Evolutionary conservation across 257 asterid genomes (phyloP), one percentile per base, ranked within the genome.

Genomic region (Leonotis leonurus): DNA sequence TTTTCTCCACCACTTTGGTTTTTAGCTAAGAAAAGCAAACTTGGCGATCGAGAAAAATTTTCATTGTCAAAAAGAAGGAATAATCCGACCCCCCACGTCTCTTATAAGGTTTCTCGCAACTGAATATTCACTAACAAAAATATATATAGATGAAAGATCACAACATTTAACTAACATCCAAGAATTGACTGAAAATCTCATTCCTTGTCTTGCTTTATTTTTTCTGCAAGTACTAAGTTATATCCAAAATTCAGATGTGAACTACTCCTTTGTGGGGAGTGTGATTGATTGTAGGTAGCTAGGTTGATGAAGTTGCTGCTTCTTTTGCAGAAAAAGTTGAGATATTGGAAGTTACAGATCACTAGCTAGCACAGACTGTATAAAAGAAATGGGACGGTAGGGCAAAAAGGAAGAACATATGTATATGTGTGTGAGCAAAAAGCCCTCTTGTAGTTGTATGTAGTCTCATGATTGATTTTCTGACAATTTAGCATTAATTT

Each of bases 381-480:
- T 5, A 17, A 51, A 2, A 18, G 17, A 40, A 54, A 55, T 65
- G 49, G 48, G 62, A 41, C 27, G 65, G 76, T 56, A 56, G 71
- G 71, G 67, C 67, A 57, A 48, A 37, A 39, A 39, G 56, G 54
- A 55, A 30, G 56, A 60, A 35, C 20, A 36, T 20, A 20, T 56
- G 24, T 56, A n/a, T n/a, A n/a, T n/a, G n/a, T n/a, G n/a, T n/a
- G n/a, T n/a, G n/a, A n/a, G n/a, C n/a, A n/a, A n/a, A n/a, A n/a
- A n/a, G 56, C 27, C 55, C 44, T 53, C 46, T 63, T 48, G 25
- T 45, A 6, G 33, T 27, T 27, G 62, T 50, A 59, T 41, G 69
- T 60, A 72, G 70, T 8, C 77, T 72, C 70, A 72, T 72, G 62
- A 72, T 72, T 72, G 77, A 60, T 25, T 12, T 48, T 43, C 73